Evolutionary conservation across 805 yeast genomes (phyloP).

Genomic region (Kuraishia capsulata): DNA sequence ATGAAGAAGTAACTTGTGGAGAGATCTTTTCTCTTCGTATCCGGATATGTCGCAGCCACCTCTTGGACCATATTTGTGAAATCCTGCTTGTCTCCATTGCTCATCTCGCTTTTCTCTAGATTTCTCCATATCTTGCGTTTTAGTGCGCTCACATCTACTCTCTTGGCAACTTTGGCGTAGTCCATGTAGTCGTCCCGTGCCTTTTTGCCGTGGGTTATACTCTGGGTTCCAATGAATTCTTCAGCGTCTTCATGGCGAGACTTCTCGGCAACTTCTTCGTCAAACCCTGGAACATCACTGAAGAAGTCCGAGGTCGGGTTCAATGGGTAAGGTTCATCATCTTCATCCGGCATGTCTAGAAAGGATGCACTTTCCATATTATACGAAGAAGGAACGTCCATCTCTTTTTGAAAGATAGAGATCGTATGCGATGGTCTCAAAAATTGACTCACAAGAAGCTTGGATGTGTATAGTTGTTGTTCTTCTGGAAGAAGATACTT

Average conservation of each 20-base stretch:
- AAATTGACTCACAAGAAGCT: not conserved
- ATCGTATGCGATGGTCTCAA: not conserved
- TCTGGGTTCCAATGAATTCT: constrained; percentile 10
- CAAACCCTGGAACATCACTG: not conserved
- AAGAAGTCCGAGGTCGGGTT: not conserved
- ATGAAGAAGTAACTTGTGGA: constrained; percentile 84
- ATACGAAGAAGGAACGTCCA: not conserved
- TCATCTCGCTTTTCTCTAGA: constrained; percentile 13
- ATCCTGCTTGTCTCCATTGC: constrained; percentile 5
- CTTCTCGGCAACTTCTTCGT: not conserved
- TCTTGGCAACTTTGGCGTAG: constrained; percentile 67
- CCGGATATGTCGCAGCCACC: constrained; percentile 37
- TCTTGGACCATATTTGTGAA: constrained; percentile 15
- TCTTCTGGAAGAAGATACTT: not conserved
- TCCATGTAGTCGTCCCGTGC: constrained; percentile 35
- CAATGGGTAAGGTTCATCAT: not conserved
- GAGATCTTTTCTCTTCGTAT: constrained; percentile 51
- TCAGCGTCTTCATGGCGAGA: constrained; percentile 3
- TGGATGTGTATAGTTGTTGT: not conserved
- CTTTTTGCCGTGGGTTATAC: constrained; percentile 13
- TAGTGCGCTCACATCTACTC: constrained; percentile 63
- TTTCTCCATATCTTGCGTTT: constrained; percentile 73
- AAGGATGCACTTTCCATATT: not conserved
- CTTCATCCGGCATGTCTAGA: not conserved
- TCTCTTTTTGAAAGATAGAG: not conserved